Base-by-base conservation (phyloP, 2,329 filamentous ascomycete genomes). In the Cytospora chrysosperma region DNA sequence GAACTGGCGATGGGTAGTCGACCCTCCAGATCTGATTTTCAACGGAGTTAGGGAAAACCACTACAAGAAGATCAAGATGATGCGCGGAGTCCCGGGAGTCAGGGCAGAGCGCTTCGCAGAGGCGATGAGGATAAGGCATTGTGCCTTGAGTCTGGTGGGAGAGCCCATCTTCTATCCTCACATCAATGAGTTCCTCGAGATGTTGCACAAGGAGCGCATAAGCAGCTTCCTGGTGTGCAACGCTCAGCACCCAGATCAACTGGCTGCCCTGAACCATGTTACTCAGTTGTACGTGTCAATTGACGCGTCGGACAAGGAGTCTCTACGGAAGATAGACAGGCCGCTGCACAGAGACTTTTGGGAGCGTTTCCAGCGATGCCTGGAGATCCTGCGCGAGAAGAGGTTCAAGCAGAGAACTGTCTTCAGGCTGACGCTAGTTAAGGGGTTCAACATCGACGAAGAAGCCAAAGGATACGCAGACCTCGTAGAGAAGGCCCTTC, bases 81-180 rank as follows among this genome's bases (percentile, higher is more conserved):
- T 98, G 82, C 90, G 92, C 58, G 95, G 94, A 59, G 91, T 98
- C 0, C 94, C 95, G 0, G 95, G 95, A 6, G 92, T 98, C 4
- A 86, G 94, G 13, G 91, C 93, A 1, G 94, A 98, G 76, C 85
- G 95, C 4, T 98, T 96, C 72, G 87, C 89, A 8, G 95, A 98
- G 78, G 94, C 93, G 0, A 92, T 97, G 89, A 85, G 88, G 50
- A 97, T 99, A 70, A 85, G 92, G 0, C 94, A 99, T 77, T 99
- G 94, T 75, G 95, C 95, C 0, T 81, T 99, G 53, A 92, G 88
- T 68, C 82, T 99, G 12, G 95, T 99, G 26, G 94, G 95, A 69
- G 94, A 99, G 76, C 94, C 94, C n/a, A 97, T 97, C 70, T 98
- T 98, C 79, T 98, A 98, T 75, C 95, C 95, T 12, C 88, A 96